Conservation (phyloP, 345 rosid genomes). For the Reutealis trisperma region DNA sequence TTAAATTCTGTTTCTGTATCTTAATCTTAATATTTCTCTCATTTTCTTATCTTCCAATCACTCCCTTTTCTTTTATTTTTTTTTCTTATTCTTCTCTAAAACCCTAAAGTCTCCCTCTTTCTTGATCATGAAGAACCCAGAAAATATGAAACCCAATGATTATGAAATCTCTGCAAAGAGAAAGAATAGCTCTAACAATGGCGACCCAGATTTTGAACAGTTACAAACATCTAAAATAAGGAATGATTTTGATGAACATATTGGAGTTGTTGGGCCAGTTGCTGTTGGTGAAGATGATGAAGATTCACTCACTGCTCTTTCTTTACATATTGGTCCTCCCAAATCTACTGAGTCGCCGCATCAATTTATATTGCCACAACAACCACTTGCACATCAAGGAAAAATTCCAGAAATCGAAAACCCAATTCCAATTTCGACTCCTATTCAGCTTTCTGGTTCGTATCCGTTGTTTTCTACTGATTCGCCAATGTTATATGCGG, state of each 20-base stretch:
- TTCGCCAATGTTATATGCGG: neutral
- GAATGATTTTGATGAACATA: neutral
- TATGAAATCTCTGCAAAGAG: conserved; percentile 10
- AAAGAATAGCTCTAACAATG: neutral
- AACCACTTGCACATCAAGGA: neutral
- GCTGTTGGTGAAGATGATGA: neutral
- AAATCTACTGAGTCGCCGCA: neutral
- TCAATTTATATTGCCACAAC: neutral
- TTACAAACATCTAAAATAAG: neutral
- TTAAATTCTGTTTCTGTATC: neutral
- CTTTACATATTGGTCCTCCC: neutral
- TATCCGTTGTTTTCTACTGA: conserved; percentile 1
- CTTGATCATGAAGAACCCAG: neutral
- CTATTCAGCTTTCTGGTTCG: conserved; percentile 13
- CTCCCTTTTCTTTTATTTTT: neutral
- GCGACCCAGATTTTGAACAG: neutral
- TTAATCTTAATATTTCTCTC: neutral
- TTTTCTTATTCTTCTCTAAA: neutral
- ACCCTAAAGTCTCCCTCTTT: neutral
- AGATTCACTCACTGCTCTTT: conserved; percentile 21
- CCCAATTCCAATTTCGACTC: neutral
- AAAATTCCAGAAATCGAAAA: neutral
- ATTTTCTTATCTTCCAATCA: neutral
- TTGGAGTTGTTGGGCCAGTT: no score
- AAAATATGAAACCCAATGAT: neutral